Evolutionary conservation across 1,139 yeast species (phyloP).

Genomic region (Pichia sp.): DNA sequence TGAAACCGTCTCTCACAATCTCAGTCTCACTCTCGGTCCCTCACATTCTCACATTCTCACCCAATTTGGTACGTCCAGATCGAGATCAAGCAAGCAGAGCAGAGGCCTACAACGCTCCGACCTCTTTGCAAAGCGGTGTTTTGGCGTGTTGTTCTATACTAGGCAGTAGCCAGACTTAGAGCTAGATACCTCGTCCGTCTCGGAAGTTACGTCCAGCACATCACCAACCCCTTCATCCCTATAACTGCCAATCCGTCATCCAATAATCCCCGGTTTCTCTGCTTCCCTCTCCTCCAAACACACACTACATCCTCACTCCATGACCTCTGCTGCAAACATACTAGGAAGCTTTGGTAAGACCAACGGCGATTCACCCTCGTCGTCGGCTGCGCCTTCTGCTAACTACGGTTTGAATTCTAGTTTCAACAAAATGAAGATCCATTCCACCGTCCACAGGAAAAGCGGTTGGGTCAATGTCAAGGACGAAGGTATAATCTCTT

Average conservation of each 20-base stretch:
- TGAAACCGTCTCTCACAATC: background rate
- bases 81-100: background rate
- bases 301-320: background rate
- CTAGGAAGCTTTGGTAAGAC: conserved; percentile 18
- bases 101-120: background rate
- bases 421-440: conserved; percentile 33
- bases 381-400: background rate
- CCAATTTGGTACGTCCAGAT: background rate
- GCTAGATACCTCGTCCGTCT: background rate
- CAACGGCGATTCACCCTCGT: conserved; percentile 15
- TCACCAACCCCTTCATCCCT: background rate
- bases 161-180: background rate
- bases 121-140: background rate
- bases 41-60: background rate
- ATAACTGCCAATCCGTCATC: background rate
- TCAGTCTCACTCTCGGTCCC: background rate
- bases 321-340: conserved; percentile 5
- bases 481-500: conserved; percentile 83
- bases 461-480: conserved; percentile 89
- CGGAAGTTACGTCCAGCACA: background rate
- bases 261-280: background rate
- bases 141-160: background rate
- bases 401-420: conserved; percentile 21
- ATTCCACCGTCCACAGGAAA: conserved; percentile 31
- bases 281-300: background rate